These are phyloP conservation scores for Drechmeria coniospora DNA, from an alignment of 2,329 filamentous ascomycete genomes.

Conservation along the genomic window DNA sequence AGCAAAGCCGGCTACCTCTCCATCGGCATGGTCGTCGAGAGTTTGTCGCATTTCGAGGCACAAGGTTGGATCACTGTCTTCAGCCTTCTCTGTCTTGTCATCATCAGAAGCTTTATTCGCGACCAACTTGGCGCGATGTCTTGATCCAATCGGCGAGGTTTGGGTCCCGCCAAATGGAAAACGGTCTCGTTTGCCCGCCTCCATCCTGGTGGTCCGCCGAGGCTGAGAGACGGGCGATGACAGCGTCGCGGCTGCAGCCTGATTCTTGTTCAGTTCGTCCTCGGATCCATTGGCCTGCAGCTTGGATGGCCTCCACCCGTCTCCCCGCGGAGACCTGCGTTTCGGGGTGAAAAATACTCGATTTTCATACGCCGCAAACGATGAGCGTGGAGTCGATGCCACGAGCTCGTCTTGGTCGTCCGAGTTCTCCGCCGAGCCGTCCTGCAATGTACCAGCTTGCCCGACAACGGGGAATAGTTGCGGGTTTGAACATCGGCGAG, in stretches of 20 bases:
- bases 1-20: not conserved
- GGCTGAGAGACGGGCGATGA: slow-evolving; percentile 13
- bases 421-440: no score
- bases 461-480: not conserved
- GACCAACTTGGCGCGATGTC: no score
- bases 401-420: slow-evolving; percentile 7
- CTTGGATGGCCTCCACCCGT: slow-evolving; percentile 2
- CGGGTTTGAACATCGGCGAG: slow-evolving; percentile 1
- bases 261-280: slow-evolving; percentile 4
- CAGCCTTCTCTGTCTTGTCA: not conserved
- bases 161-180: slow-evolving; percentile 1
- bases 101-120: no score
- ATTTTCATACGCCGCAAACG: slow-evolving; percentile 1
- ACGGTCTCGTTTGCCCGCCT: not conserved
- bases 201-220: not conserved
- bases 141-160: no score
- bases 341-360: slow-evolving; percentile 4
- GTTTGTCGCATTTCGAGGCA: slow-evolving; percentile 11
- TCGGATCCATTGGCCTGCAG: slow-evolving; percentile 4
- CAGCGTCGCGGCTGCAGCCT: slow-evolving; percentile 9
- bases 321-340: slow-evolving; percentile 4
- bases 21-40: not conserved
- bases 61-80: slow-evolving; percentile 18
- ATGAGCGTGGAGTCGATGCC: slow-evolving; percentile 1
- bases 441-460: not conserved